Conservation (phyloP, 2,329 filamentous ascomycete species). For the Neoarthrinium moseri region DNA sequence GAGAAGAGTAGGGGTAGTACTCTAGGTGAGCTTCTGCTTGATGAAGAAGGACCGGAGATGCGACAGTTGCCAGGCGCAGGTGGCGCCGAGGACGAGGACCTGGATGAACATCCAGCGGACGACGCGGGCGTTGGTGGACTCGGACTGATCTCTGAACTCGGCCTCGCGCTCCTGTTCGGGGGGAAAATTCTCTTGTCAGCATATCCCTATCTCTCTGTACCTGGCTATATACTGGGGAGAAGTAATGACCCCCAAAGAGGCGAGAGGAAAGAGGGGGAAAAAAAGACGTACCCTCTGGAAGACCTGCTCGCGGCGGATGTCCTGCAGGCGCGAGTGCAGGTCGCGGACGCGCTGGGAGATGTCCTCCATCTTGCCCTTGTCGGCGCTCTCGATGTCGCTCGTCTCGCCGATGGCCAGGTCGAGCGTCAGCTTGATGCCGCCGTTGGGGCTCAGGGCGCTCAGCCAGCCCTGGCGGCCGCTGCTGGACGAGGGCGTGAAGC, state of each 20-base stretch:
- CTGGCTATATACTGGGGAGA: background rate
- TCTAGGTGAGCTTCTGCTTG: conserved; percentile 97
- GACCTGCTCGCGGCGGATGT: conserved; percentile 91
- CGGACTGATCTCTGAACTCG: conserved; percentile 97
- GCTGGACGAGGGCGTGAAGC: conserved; percentile 82
- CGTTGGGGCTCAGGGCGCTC: conserved; percentile 60
- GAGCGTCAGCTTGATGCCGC: conserved; percentile 79
- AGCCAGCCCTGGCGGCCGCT: conserved; percentile 72
- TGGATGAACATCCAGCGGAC: conserved; percentile 94
- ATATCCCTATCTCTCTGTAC: too few relatives aligned
- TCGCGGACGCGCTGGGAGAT: conserved; percentile 87
- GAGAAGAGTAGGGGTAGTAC: too few relatives aligned
- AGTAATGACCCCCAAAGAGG: too few relatives aligned
- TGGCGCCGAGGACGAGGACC: conserved; percentile 76
- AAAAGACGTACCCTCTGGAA: conserved; percentile 75
- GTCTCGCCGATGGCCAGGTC: conserved; percentile 95
- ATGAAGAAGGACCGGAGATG: conserved; percentile 98
- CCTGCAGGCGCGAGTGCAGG: conserved; percentile 80
- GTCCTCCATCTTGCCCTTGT: conserved; percentile 90
- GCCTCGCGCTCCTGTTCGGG: conserved; percentile 83
- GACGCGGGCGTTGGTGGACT: conserved; percentile 86
- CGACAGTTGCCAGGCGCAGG: conserved; percentile 95
- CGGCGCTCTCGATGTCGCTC: conserved; percentile 86
- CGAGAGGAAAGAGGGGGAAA: background rate
- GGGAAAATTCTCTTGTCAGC: too few relatives aligned